Conservation (phyloP, 2,329 filamentous ascomycete genomes). For the Venturia carpophila region DNA sequence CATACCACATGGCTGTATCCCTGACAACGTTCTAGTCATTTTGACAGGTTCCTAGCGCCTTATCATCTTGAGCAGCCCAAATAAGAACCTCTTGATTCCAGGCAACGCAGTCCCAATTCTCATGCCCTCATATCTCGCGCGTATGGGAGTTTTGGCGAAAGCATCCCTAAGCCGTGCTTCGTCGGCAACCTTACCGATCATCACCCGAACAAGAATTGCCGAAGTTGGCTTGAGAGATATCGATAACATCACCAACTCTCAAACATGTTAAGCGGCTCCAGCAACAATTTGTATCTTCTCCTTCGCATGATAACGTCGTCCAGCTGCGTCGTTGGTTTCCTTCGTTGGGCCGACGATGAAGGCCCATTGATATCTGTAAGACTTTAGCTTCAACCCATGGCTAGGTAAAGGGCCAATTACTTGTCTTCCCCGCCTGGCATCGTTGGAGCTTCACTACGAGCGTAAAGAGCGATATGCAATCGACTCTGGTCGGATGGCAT, state of each 20-base stretch:
- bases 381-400: background rate
- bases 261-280: background rate
- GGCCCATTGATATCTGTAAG: background rate
- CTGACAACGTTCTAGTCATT: constrained; percentile 28
- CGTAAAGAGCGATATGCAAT: background rate
- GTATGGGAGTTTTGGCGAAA: no score
- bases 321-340: background rate
- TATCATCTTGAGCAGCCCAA: background rate
- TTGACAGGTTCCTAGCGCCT: constrained; percentile 25
- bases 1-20: constrained; percentile 30
- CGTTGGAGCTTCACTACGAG: background rate
- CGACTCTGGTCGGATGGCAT: background rate
- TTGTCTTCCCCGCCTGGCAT: background rate
- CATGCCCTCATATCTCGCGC: no score
- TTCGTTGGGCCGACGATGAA: background rate
- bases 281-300: background rate
- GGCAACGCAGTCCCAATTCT: background rate
- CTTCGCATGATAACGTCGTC: background rate
- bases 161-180: no score
- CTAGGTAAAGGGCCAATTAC: background rate
- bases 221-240: no score
- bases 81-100: background rate
- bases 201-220: no score
- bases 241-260: background rate
- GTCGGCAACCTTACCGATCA: no score